phyloP scores from a whole-genome alignment of 345 rosid genomes.

The Eucalyptus caleyi region DNA sequence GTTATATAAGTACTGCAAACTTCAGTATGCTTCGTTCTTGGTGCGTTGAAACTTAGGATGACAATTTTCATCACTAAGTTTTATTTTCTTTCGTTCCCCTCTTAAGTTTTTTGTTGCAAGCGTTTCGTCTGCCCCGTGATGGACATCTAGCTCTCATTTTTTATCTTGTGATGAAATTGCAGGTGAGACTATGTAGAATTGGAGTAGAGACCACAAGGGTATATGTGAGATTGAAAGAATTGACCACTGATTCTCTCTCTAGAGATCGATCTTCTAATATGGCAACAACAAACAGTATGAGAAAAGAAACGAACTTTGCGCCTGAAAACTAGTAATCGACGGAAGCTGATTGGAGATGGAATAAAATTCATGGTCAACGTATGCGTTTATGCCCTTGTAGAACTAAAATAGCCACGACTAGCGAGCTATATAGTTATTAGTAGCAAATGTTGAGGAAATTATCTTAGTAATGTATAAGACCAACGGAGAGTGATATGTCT shows the following conservation, averaged over 20 bases:
- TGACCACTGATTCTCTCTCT: not conserved
- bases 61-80: not conserved
- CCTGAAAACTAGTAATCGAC: not conserved
- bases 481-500: not conserved
- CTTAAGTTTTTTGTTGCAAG: not conserved
- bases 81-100: not conserved
- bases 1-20: not conserved
- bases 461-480: not conserved
- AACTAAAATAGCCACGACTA: not conserved
- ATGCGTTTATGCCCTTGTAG: not conserved
- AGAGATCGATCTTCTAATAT: not conserved
- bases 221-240: slow-evolving; percentile 18
- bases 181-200: slow-evolving; percentile 34
- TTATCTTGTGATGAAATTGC: not conserved
- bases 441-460: not conserved
- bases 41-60: not conserved
- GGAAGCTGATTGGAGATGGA: not conserved
- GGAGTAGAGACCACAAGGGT: slow-evolving; percentile 38
- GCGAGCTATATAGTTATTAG: not conserved
- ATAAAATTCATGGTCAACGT: not conserved
- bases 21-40: not conserved
- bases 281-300: not conserved
- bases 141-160: not conserved
- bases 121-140: not conserved
- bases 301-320: not conserved